Evolutionary conservation across 176 grass and related monocot species (phyloP).

Genomic region (Microstegium vimineum): DNA sequence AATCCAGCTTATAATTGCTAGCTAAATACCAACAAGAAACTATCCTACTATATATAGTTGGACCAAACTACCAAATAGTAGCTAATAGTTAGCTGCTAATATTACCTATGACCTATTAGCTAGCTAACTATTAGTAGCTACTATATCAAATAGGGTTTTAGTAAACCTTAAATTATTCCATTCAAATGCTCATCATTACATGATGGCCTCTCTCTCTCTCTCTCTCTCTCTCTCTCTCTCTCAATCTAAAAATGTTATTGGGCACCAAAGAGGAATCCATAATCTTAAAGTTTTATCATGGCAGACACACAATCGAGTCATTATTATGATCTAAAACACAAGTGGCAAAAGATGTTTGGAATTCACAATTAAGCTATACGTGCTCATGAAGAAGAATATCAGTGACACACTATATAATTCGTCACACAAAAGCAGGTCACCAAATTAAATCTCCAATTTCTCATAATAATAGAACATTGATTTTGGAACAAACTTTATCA

Average conservation of each 20-base stretch:
- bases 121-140: no score
- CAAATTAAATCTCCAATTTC: background rate
- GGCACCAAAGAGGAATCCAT: background rate
- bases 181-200: background rate
- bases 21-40: no score
- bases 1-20: no score
- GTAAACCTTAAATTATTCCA: background rate
- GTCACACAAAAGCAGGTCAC: background rate
- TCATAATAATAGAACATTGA: background rate
- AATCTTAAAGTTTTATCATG: background rate
- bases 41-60: no score
- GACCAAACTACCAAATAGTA: no score
- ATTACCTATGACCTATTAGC: no score
- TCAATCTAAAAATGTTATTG: background rate
- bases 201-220: background rate
- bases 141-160: no score
- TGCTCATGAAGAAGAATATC: background rate
- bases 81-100: no score
- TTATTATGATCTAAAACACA: background rate
- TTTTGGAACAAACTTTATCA: background rate
- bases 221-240: background rate
- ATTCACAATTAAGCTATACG: background rate
- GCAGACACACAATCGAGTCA: background rate
- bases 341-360: constrained; percentile 1
- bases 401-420: background rate